A percentile compares a stretch with the other conserved stretches of the same genome.
phyloP scores from a whole-genome alignment of 2,329 filamentous ascomycete species.

The Davidsoniella australis region DNA sequence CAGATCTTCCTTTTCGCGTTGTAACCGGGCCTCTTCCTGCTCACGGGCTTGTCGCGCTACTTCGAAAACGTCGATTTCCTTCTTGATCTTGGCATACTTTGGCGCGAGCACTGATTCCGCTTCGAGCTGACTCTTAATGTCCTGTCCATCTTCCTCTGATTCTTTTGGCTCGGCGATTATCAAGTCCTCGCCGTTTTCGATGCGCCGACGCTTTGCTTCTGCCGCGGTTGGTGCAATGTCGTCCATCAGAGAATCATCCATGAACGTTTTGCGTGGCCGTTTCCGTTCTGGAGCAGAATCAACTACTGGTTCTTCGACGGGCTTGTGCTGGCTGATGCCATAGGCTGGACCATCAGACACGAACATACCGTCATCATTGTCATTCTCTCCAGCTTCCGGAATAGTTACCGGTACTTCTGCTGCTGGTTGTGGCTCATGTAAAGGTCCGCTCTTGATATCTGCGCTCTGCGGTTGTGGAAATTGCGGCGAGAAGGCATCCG shows the following conservation, averaged over 20 bases:
- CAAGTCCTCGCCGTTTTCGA: slow-evolving; percentile 39
- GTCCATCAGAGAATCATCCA: slow-evolving; percentile 40
- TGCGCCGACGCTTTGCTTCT: slow-evolving; percentile 60
- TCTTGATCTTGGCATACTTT: slow-evolving; percentile 33
- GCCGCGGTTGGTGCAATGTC: slow-evolving; percentile 60
- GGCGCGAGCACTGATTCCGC: slow-evolving; percentile 15
- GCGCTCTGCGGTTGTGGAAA: no score
- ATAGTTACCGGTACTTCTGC: slow-evolving; percentile 4
- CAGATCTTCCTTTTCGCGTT: slow-evolving; percentile 35
- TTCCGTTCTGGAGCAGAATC: slow-evolving; percentile 24
- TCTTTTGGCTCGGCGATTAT: slow-evolving; percentile 18
- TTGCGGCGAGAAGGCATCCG: no score
- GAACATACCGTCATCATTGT: slow-evolving; percentile 33
- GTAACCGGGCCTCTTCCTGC: slow-evolving; percentile 47
- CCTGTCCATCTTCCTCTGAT: slow-evolving; percentile 16
- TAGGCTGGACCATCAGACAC: slow-evolving; percentile 31
- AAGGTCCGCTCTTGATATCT: no score
- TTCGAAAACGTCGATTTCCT: slow-evolving; percentile 52
- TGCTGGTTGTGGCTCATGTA: slow-evolving; percentile 1
- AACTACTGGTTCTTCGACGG: slow-evolving; percentile 14
- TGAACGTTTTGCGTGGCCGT: slow-evolving; percentile 26
- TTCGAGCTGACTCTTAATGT: slow-evolving; percentile 22
- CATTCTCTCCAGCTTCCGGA: slow-evolving; percentile 9
- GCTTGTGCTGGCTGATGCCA: slow-evolving; percentile 14
- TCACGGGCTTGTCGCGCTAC: slow-evolving; percentile 42